phyloP scores from a whole-genome alignment of 2,329 filamentous ascomycete genomes.

The Xylariaceae sp. region DNA sequence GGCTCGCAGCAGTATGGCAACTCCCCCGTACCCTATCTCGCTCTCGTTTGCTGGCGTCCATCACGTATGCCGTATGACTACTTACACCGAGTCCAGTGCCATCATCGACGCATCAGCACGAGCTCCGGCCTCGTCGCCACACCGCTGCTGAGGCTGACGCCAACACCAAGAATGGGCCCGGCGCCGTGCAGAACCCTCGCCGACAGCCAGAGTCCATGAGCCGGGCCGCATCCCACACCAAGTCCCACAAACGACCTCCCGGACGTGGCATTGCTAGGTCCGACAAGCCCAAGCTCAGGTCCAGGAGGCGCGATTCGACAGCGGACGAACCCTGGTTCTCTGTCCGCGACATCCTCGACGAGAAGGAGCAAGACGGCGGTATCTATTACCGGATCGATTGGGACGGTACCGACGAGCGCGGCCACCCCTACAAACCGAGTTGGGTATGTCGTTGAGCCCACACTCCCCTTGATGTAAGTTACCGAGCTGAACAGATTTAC shows the following conservation, averaged over 20 bases:
- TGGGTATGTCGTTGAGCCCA: conserved; percentile 43
- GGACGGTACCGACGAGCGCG: conserved; percentile 47
- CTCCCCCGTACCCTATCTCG: too few relatives aligned
- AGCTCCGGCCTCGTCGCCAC: too few relatives aligned
- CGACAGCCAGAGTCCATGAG: conserved; percentile 24
- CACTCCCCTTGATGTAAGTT: background rate
- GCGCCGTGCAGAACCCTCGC: conserved; percentile 17
- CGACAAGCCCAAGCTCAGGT: conserved; percentile 1
- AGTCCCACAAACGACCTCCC: conserved; percentile 4
- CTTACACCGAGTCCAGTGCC: too few relatives aligned
- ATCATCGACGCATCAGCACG: too few relatives aligned
- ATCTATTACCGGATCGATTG: conserved; percentile 53
- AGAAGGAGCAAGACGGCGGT: conserved; percentile 29
- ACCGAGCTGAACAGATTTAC: conserved; percentile 9
- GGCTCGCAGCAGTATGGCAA: background rate
- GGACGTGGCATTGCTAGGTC: conserved; percentile 2
- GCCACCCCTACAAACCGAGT: conserved; percentile 42
- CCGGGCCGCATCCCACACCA: conserved; percentile 8
- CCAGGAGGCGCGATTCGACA: conserved; percentile 10
- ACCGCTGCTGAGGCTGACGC: background rate
- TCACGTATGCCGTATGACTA: conserved; percentile 11
- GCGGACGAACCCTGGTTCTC: conserved; percentile 23
- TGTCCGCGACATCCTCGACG: conserved; percentile 36
- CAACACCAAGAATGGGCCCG: conserved; percentile 21
- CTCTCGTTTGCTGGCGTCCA: background rate